Conservation (phyloP, 2,329 filamentous ascomycete species). For the Tolypocladium endophyticum region DNA sequence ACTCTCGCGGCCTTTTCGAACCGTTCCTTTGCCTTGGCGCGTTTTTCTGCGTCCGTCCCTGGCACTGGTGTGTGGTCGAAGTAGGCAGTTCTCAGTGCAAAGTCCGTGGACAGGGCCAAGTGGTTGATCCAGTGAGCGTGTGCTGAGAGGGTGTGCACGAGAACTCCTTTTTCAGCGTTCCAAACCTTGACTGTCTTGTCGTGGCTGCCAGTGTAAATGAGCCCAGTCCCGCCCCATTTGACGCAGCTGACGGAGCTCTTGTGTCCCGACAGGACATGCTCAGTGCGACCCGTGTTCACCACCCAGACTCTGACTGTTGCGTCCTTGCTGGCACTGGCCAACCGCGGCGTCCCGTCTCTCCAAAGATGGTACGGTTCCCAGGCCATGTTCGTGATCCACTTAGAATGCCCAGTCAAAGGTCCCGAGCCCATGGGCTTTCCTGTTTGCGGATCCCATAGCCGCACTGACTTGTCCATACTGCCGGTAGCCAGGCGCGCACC, state of each 20-base stretch:
- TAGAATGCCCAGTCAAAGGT: constrained; percentile 69
- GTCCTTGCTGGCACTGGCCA: constrained; percentile 87
- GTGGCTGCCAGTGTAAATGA: constrained; percentile 76
- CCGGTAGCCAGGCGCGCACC: constrained; percentile 74
- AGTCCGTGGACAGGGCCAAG: constrained; percentile 85
- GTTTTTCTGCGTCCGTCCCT: constrained; percentile 56
- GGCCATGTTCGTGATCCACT: constrained; percentile 77
- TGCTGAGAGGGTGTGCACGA: constrained; percentile 66
- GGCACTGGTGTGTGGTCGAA: constrained; percentile 73
- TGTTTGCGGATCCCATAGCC: constrained; percentile 77
- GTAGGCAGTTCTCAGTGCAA: constrained; percentile 74
- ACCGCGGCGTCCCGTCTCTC: constrained; percentile 57
- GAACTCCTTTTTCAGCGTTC: constrained; percentile 68
- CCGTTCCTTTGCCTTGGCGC: constrained; percentile 64
- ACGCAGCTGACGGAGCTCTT: constrained; percentile 84
- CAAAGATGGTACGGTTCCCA: constrained; percentile 94
- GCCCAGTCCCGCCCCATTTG: constrained; percentile 83
- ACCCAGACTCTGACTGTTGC: constrained; percentile 82
- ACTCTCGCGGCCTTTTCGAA: constrained; percentile 79
- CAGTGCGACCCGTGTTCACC: constrained; percentile 64
- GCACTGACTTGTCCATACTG: constrained; percentile 86
- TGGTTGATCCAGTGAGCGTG: constrained; percentile 97
- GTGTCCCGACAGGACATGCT: constrained; percentile 79
- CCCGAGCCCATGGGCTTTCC: constrained; percentile 59
- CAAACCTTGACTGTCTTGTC: constrained; percentile 91